Conservation (phyloP, 352 stramenopile species). For the Phytopythium mirpurense region DNA sequence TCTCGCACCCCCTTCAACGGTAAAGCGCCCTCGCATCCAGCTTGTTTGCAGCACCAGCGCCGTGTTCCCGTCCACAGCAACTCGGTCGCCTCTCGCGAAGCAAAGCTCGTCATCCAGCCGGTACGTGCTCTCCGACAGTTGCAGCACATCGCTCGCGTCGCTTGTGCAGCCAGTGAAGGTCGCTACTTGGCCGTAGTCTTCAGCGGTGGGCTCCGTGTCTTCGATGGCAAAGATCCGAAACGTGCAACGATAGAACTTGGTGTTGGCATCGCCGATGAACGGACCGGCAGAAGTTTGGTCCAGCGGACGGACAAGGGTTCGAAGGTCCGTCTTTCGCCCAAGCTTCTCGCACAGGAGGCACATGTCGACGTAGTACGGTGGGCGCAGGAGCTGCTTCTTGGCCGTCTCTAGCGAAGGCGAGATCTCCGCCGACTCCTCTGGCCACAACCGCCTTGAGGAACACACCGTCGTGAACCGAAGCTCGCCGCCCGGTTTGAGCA, state of each 20-base stretch:
- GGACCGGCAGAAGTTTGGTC: too few species aligned
- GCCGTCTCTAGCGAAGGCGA: slow-evolving; percentile 4
- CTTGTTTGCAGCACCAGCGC: slow-evolving; percentile 41
- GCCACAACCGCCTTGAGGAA: slow-evolving; percentile 20
- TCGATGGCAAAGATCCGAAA: slow-evolving; percentile 40
- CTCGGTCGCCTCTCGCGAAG: slow-evolving; percentile 27
- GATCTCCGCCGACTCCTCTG: background rate
- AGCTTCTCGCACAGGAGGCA: slow-evolving; percentile 29
- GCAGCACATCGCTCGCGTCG: background rate
- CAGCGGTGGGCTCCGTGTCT: slow-evolving; percentile 27
- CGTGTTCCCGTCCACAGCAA: slow-evolving; percentile 43
- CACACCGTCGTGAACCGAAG: slow-evolving; percentile 26
- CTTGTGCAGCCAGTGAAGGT: slow-evolving; percentile 20
- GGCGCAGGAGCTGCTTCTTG: slow-evolving; percentile 11
- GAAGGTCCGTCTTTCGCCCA: slow-evolving; percentile 14
- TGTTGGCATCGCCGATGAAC: background rate
- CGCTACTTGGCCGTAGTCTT: slow-evolving; percentile 56
- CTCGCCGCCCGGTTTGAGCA: slow-evolving; percentile 48
- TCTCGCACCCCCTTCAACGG: slow-evolving; percentile 31
- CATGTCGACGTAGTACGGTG: slow-evolving; percentile 45
- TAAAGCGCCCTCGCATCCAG: slow-evolving; percentile 39
- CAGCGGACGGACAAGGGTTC: slow-evolving; percentile 8
- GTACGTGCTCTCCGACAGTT: slow-evolving; percentile 9
- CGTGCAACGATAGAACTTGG: slow-evolving; percentile 20
- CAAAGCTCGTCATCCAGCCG: slow-evolving; percentile 30